phyloP scores from a whole-genome alignment of 2,329 filamentous ascomycete genomes.

The Ophiostoma montium region DNA sequence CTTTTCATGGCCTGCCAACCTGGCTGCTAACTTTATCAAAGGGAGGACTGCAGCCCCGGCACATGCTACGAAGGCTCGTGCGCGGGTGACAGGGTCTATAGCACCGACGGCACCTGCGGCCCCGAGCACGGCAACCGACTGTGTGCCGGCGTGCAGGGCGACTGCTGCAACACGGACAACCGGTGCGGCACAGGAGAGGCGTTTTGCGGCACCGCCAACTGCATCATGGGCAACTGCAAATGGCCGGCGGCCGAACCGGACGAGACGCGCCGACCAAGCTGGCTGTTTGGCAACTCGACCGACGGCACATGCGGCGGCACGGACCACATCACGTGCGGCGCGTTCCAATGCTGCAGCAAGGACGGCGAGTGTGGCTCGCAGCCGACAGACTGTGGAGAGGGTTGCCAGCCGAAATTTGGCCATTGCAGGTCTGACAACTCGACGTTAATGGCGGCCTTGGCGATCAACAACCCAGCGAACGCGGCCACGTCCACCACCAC shows the following conservation, averaged over 20 bases:
- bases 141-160: not conserved
- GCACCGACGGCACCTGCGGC: constrained; percentile 3
- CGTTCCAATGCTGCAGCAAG: constrained; percentile 6
- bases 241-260: not conserved
- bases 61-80: not conserved
- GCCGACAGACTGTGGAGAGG: constrained; percentile 1
- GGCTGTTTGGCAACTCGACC: not conserved
- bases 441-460: too few species aligned
- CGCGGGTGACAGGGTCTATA: not conserved
- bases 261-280: not conserved
- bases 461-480: too few species aligned
- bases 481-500: too few species aligned
- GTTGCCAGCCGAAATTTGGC: not conserved
- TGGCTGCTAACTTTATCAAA: too few species aligned
- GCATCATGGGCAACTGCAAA: constrained; percentile 1
- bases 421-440: not conserved
- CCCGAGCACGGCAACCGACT: not conserved
- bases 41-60: not conserved
- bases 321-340: constrained; percentile 1
- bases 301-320: constrained; percentile 5
- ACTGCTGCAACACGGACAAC: not conserved
- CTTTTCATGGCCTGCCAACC: too few species aligned
- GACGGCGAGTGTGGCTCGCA: constrained; percentile 3
- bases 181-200: constrained; percentile 1
- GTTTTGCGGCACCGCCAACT: not conserved